Evolutionary conservation across 305 asterid genomes (phyloP), one percentile per base, ranked within the genome.

Genomic region (Fraxinus ornus): DNA sequence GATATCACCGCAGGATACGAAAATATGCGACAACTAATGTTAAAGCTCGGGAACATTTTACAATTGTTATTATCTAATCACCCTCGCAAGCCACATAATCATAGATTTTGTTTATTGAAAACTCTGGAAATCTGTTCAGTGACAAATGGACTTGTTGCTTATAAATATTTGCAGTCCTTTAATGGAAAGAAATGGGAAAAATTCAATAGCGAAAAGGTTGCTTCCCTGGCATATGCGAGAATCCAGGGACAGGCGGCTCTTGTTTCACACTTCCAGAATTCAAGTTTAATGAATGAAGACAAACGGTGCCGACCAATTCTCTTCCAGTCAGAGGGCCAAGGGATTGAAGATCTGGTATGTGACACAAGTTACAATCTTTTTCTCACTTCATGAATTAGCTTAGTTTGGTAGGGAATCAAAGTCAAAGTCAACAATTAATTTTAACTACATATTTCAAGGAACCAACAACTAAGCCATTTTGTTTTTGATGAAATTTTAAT

Each of bases 161-260:
- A 8, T 68, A 52, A 9, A 2, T 70, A n/a, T 66, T 24, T 44
- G 81, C 89, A 95, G 98, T 92, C 88, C 71, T 93, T 95, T 83
- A 94, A 95, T 79, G 98, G 98, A 84, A 95, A 91, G 91, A 95
- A 90, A 86, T 95, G 98, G 98, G 98, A 95, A 75, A 95, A 92
- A 83, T 95, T 95, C 49, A 95, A 95, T 77, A 93, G 98, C 60
- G 98, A 95, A 86, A 95, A 95, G 82, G 97, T 95, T 22, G 98
- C 97, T 9, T 91, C 98, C 30, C 90, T 95, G 76, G 92, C 94
- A 70, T 95, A 95, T 87, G 98, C 97, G 0, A 92, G 98, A 72
- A 90, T 90, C 83, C 98, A 93, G 80, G 98, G 98, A 82, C 94
- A 91, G 86, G 74, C 81, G 37, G 94, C 98, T 36, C 86, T 95